Evolutionary conservation across 2,329 filamentous ascomycete species (phyloP).

Genomic region (Scytalidium sp.): DNA sequence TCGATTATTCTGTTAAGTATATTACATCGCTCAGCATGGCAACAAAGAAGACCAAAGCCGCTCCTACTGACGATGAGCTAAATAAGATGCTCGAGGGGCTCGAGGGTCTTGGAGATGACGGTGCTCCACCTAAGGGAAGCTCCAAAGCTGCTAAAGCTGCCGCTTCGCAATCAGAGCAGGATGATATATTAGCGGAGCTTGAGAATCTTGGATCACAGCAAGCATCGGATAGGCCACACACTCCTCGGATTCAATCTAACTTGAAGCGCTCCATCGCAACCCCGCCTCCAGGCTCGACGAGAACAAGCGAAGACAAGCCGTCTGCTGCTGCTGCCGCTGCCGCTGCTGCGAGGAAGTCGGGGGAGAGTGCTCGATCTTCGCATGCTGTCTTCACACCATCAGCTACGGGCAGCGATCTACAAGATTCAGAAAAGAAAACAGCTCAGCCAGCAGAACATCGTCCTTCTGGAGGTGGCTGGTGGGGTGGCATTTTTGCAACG

Average conservation of each 20-base stretch:
- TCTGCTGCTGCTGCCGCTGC: too few species aligned
- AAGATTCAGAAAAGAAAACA: conserved; percentile 53
- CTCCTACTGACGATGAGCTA: conserved; percentile 58
- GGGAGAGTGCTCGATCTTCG: conserved; percentile 70
- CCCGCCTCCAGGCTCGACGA: conserved; percentile 46
- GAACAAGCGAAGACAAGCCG: conserved; percentile 63
- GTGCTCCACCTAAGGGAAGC: conserved; percentile 43
- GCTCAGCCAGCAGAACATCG: conserved; percentile 37
- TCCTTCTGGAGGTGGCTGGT: conserved; percentile 65
- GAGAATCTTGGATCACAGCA: conserved; percentile 68
- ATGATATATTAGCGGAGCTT: conserved; percentile 77
- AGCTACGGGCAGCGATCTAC: conserved; percentile 57
- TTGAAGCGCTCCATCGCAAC: conserved; percentile 50
- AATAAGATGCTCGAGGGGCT: conserved; percentile 66
- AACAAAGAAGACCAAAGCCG: conserved; percentile 56
- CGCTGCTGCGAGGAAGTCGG: conserved; percentile 62
- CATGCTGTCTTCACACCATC: conserved; percentile 71
- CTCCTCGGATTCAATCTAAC: conserved; percentile 62
- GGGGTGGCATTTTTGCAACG: conserved; percentile 81
- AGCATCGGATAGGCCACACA: conserved; percentile 72
- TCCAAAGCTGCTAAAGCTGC: conserved; percentile 28
- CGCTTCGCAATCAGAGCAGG: conserved; percentile 50
- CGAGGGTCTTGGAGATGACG: conserved; percentile 55
- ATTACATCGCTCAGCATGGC: conserved; percentile 44
- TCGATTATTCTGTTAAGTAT: neutral